These are phyloP conservation scores for Phytophthora megakarya DNA, from an alignment of 352 stramenopile genomes.

Conservation along the genomic window DNA sequence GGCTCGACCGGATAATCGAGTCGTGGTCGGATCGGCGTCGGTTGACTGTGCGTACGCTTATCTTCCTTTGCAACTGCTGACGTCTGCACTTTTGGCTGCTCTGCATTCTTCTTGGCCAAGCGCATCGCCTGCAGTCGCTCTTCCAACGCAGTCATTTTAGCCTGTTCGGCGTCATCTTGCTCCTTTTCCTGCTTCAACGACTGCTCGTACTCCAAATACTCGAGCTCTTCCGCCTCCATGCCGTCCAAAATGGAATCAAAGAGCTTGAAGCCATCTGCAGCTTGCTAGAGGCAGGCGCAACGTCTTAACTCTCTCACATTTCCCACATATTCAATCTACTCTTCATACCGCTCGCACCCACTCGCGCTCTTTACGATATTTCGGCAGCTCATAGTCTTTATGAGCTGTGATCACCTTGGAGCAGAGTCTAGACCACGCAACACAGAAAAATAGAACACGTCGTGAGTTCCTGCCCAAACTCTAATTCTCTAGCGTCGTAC, in stretches of 20 bases:
- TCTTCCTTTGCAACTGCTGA: conserved; percentile 23
- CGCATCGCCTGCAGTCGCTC: conserved; percentile 55
- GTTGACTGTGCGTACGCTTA: conserved; percentile 6
- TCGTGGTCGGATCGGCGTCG: background rate
- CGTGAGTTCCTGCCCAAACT: conserved; percentile 3
- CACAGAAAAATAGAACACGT: conserved; percentile 33
- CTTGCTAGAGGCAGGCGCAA: conserved; percentile 51
- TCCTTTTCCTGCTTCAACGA: conserved; percentile 38
- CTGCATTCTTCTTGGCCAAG: conserved; percentile 37
- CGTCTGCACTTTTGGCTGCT: conserved; percentile 23
- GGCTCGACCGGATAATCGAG: conserved; percentile 16
- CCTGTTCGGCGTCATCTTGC: conserved; percentile 24
- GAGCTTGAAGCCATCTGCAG: conserved; percentile 56
- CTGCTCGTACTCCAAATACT: conserved; percentile 62
- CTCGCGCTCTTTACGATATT: conserved; percentile 64
- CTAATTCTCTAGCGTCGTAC: conserved; percentile 38
- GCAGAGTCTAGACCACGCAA: conserved; percentile 52
- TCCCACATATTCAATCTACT: background rate
- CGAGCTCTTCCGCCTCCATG: conserved; percentile 71
- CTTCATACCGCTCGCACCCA: conserved; percentile 62
- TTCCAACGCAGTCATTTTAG: conserved; percentile 49
- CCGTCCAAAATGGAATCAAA: conserved; percentile 83
- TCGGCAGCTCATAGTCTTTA: conserved; percentile 57
- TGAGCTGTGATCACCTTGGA: conserved; percentile 74
- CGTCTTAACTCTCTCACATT: conserved; percentile 5